These are phyloP conservation scores for Globisporangium cystogenes DNA, from an alignment of 352 stramenopile species.

Conservation along the genomic window DNA sequence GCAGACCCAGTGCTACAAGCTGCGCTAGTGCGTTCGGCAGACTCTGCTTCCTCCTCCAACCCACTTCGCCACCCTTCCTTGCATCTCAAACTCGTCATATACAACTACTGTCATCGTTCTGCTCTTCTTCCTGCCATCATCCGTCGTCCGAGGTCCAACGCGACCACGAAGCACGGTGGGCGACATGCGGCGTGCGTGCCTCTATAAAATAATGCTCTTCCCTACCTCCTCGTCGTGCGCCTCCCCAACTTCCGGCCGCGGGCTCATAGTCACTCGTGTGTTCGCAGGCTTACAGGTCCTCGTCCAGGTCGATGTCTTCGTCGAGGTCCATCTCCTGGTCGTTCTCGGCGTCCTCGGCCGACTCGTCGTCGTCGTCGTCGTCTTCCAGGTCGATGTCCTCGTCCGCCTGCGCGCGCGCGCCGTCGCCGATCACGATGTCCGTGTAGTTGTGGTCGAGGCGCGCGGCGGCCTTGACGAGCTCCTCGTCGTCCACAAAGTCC, in stretches of 20 bases:
- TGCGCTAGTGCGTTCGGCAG: constrained; percentile 44
- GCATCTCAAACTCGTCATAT: neutral
- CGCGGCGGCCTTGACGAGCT: constrained; percentile 80
- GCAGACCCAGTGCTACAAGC: constrained; percentile 69
- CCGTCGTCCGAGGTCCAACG: too few species aligned
- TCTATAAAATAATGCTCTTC: neutral
- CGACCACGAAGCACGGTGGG: too few species aligned
- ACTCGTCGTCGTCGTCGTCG: constrained; percentile 45
- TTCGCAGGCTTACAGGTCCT: constrained; percentile 24
- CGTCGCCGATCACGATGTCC: constrained; percentile 82
- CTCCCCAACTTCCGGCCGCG: too few species aligned
- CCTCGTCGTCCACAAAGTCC: constrained; percentile 81
- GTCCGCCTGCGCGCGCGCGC: constrained; percentile 41
- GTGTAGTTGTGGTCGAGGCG: constrained; percentile 87
- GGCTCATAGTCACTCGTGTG: too few species aligned
- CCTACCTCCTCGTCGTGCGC: neutral
- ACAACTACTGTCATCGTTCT: neutral
- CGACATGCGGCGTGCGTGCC: neutral
- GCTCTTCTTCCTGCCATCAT: neutral
- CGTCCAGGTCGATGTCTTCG: constrained; percentile 68
- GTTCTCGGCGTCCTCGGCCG: constrained; percentile 53
- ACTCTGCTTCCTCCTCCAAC: too few species aligned
- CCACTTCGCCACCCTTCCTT: neutral
- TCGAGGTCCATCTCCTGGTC: constrained; percentile 71
- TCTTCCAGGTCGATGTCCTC: constrained; percentile 69